These are phyloP conservation scores for Microsporum canis DNA, from an alignment of 2,329 filamentous ascomycete species.

Conservation along the genomic window DNA sequence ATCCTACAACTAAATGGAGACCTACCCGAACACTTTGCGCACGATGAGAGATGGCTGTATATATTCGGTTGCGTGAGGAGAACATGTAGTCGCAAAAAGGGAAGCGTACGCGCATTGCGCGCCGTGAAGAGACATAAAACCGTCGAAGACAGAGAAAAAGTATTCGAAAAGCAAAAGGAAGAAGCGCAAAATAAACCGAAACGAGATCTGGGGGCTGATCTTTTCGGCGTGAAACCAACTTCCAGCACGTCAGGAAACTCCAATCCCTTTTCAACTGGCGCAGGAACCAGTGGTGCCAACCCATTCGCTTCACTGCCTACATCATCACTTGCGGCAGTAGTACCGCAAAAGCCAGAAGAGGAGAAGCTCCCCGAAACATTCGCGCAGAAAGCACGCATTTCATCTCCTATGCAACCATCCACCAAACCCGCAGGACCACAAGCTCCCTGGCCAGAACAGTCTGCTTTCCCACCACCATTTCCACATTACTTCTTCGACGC, in stretches of 20 bases:
- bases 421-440: slow-evolving; percentile 23
- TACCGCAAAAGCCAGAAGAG: slow-evolving; percentile 26
- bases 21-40: slow-evolving; percentile 72
- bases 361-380: slow-evolving; percentile 59
- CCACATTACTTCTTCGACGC: slow-evolving; percentile 74
- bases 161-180: slow-evolving; percentile 16
- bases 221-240: slow-evolving; percentile 45
- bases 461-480: slow-evolving; percentile 58
- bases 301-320: slow-evolving; percentile 46
- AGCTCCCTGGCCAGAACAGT: slow-evolving; percentile 64
- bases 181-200: slow-evolving; percentile 17
- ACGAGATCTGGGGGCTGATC: slow-evolving; percentile 43
- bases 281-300: slow-evolving; percentile 36
- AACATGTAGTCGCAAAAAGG: slow-evolving; percentile 67
- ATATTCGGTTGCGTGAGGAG: slow-evolving; percentile 71
- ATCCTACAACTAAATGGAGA: slow-evolving; percentile 87
- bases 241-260: slow-evolving; percentile 26
- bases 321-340: slow-evolving; percentile 34
- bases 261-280: slow-evolving; percentile 46
- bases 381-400: slow-evolving; percentile 55
- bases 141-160: slow-evolving; percentile 18
- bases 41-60: slow-evolving; percentile 79
- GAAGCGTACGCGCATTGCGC: slow-evolving; percentile 66
- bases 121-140: slow-evolving; percentile 46
- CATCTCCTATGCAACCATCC: slow-evolving; percentile 21